Base-by-base conservation (phyloP, 495 filamentous ascomycete genomes). In the Penicillium dipodomyicola region DNA sequence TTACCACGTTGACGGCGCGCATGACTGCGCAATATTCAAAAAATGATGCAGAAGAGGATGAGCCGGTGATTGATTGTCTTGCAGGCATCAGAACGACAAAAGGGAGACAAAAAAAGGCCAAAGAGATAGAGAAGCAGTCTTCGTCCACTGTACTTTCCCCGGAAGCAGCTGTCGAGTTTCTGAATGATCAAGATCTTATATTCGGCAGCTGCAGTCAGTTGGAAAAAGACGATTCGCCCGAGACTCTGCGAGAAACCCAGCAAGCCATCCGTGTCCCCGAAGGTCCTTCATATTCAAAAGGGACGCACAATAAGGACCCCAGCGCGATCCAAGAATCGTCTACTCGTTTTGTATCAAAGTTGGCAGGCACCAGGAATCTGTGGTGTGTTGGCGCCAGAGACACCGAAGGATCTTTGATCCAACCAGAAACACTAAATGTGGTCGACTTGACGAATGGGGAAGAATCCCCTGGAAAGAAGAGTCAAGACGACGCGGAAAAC, bases 181-280 rank as follows among this genome's bases (percentile, higher is more conserved):
- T 88, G n/a, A 76, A 85, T 5, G 74, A 82, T 7, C 93, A 96
- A 66, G 85, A 92, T 58, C 86, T 96, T 58, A 72, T 96, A 2
- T 97, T 97, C 69, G 93, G 92, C 15, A 96, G 91, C 1, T 95
- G 88, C 17, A 96, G 92, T 70, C 93, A 97, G 68, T 74, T 97
- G 17, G 88, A 88, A 46, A 77, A 79, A 51, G 87, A 90, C 37
- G 85, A 91, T 48, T 90, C 90, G 0, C 87, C 89, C 3, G 77
- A 79, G 3, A 78, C 84, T 5, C 73, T 92, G 4, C 78, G 82
- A 49, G 82, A 92, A 48, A 74, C 88, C 33, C 89, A 92, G 54
- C 70, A 80, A 61, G 88, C 89, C 17, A 85, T 93, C 56, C 76
- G 75, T 54, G 77, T 79, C 49, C 93, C 90, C 0, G 78, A 81